Base-by-base conservation (phyloP, 257 asterid genomes). In the Knoxia roxburghii region DNA sequence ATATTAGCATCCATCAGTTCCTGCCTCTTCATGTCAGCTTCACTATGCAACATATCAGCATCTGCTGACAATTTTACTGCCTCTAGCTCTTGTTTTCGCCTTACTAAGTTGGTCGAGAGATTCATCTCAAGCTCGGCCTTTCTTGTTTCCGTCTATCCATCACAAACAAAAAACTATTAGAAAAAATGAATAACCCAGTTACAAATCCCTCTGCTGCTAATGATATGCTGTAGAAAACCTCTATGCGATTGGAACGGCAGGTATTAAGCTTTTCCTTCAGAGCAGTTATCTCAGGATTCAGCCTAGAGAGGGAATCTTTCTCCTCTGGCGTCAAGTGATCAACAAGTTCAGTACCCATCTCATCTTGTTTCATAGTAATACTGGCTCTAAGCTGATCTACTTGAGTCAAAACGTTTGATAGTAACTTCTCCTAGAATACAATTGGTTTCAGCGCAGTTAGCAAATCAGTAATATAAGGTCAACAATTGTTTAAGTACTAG, bases 61-160 rank as follows among this genome's bases (percentile, higher is more conserved):
- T 90, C 99, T 29, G 83, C 77, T 51, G 97, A 88, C 68, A 72
- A 79, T 83, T 81, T 88, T 63, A 84, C 79, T 2, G 95, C 95
- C 93, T 86, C 90, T 69, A 94, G 75, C 84, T 94, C 99, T 80
- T 90, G 96, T 77, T 87, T 94, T 76, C 96, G 85, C 81, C 95
- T 86, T 59, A 88, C 95, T 62, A 94, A 96, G 76, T 94, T 94
- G 50, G 99, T 86, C 45, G 97, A 94, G 53, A 90, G 86, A 70
- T 94, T 94, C 95, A 87, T 90, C 85, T 94, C 99, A 65, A 94
- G 95, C 89, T 94, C 99, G 32, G 88, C 79, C 86, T 86, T 88
- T 82, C 89, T 90, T 52, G 97, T 77, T 84, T 94, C 99, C 65
- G 86, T 87, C 99, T 90, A 81, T 65, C 67, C 78, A 75, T 74